Evolutionary conservation across 495 filamentous ascomycete species (phyloP), one percentile per base, ranked within the genome.

Genomic region (Penicillium paradoxum): DNA sequence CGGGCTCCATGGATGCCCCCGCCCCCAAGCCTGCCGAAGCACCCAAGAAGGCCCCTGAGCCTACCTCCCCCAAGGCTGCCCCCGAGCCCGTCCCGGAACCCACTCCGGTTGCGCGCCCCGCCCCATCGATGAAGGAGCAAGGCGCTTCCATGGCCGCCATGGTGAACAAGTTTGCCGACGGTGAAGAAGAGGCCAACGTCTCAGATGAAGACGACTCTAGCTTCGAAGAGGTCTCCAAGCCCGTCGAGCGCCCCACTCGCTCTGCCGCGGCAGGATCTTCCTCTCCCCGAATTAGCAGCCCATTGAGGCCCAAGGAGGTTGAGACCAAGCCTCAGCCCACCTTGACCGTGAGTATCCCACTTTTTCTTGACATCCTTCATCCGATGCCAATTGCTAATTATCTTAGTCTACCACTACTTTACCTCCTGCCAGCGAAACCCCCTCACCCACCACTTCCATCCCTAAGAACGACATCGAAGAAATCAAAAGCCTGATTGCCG

Each of bases 141-240:
- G 90, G 90, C 59, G 79, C 77, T 46, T 92, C 90, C 0, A 91
- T 97, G 72, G 83, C 88, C 25, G 82, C 81, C 45, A 82, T 90
- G 75, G 91, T 91, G 1, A 81, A 79, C 63, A 95, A 91, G 70
- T 96, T 86, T 65, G 83, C 89, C 47, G 90, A 95, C 64, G 71
- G 87, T 14, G 83, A 85, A 21, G 83, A 81, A 17, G 81, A 80
- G 10, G 71, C 72, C 11, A 73, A 72, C 11, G 74, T 81, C 8
- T 76, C 72, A 5, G 80, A 83, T 3, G 82, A 85, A 45, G 87
- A 90, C 40, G 77, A 80, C 11, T 90, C 87, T 4, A 87, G 84
- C 70, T 96, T 96, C 61, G 87, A 95, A 63, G 87, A 92, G 59
- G 77, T 90, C 17, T 58, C 86, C n/a, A 87, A 87, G 58, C 78